These are phyloP conservation scores for Cercospora sp. DNA, from an alignment of 2,329 filamentous ascomycete species.

Conservation along the genomic window DNA sequence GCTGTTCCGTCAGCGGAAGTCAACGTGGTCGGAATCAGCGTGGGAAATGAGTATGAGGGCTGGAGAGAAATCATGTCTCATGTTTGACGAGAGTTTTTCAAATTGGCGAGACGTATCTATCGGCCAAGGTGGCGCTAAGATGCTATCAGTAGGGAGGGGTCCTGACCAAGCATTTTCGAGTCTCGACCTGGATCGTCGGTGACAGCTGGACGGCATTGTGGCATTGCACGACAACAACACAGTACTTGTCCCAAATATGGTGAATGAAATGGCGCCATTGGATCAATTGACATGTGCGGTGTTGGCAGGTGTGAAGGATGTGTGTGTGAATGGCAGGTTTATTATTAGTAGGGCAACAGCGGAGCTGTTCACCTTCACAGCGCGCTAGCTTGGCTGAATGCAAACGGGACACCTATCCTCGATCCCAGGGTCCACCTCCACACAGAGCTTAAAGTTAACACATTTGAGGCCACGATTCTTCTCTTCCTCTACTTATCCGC, in stretches of 20 bases:
- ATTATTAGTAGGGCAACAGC: background rate
- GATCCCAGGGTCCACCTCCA: background rate
- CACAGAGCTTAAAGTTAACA: conserved; percentile 1
- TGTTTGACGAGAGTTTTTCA: background rate
- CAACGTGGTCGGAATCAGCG: background rate
- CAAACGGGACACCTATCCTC: conserved; percentile 1
- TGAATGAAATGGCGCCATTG: background rate
- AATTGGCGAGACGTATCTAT: background rate
- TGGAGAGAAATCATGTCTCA: background rate
- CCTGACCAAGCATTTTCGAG: background rate
- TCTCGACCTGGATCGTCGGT: background rate
- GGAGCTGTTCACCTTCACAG: background rate
- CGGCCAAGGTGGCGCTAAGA: background rate
- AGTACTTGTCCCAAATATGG: background rate
- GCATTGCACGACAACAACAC: background rate
- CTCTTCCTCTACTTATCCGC: background rate
- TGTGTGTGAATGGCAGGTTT: background rate
- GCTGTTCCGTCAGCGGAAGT: background rate
- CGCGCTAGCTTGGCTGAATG: background rate
- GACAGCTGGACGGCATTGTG: background rate
- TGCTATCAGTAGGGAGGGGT: background rate
- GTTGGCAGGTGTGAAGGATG: background rate
- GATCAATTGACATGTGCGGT: background rate
- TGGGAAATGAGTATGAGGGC: background rate
- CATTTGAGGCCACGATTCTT: conserved; percentile 4